Base-by-base conservation (phyloP, 1,284 basidiomycete genomes). In the Sporisorium scitamineum region DNA sequence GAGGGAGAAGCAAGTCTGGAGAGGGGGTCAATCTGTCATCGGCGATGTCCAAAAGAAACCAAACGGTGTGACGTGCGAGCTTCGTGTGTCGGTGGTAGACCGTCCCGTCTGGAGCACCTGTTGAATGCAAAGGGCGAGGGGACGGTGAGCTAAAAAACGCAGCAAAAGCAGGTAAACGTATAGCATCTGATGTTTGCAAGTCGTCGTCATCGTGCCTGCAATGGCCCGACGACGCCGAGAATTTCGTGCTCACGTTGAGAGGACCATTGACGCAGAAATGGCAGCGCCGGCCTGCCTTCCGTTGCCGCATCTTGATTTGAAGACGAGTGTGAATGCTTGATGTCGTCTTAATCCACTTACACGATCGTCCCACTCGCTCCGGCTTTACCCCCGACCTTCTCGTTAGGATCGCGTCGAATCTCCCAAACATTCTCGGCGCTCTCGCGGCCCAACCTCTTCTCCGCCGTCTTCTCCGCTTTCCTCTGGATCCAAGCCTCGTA, bases 381-480 rank as follows among this genome's bases (percentile, higher is more conserved):
- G 1, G 20, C 29, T 16, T 61, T 70, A 0, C 14, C 31, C 45
- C 20, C 45, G 16, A 70, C 50, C 39, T 20, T 18, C 31, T 61
- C 68, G 13, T 44, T 65, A 22, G 68, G 68, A 54, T 65, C 61
- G 10, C 68, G 54, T 16, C 95, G 87, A 24, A 93, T 88, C 73
- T 93, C 91, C 96, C 96, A 99, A 3, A 99, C 91, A 83, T 95
- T 93, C 87, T 99, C 96, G 66, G 93, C 94, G 85, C 93, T 94
- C 81, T 90, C 90, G 11, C 87, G 77, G 18, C 74, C 88, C 13
- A 93, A 84, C 54, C 93, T 87, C 37, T 88, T 68, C 34, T 68
- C 87, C 3, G 95, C 94, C 93, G 93, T 95, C 92, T 92, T 94
- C 84, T 97, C 94, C 0, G 95, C 95, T 51, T 92, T 89, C 26